A percentile compares a stretch with the other conserved stretches of the same genome.
Conservation (phyloP, 129 eudicot genomes). For the Rutidosis leptorrhynchoides region DNA sequence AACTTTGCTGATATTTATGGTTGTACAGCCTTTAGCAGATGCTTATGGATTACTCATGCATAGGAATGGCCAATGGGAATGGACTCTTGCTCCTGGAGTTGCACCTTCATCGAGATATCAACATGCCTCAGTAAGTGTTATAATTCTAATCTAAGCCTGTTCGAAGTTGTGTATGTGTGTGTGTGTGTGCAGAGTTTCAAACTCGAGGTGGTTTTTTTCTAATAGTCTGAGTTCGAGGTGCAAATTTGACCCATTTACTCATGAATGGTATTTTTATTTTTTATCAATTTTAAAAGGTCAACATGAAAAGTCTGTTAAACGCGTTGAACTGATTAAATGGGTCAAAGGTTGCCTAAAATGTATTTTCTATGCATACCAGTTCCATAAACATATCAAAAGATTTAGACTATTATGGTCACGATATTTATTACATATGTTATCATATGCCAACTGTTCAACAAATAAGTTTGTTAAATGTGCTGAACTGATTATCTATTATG, state of each 20-base stretch:
- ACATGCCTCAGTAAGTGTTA: slow-evolving; percentile 87
- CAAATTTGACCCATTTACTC: neutral
- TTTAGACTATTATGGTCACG: neutral
- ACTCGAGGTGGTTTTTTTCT: neutral
- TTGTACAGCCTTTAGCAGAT: slow-evolving; percentile 77
- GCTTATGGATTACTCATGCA: slow-evolving; percentile 99
- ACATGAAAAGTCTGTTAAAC: neutral
- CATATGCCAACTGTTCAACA: neutral
- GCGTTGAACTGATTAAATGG: neutral
- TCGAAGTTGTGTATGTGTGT: neutral
- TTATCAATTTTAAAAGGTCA: neutral
- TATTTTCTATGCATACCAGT: neutral
- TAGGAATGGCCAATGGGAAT: slow-evolving; percentile 98
- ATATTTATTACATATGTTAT: neutral
- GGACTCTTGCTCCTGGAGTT: slow-evolving; percentile 99
- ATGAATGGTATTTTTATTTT: neutral
- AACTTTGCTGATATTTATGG: slow-evolving; percentile 14
- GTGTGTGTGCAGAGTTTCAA: neutral
- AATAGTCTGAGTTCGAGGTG: neutral
- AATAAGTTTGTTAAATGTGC: too few relatives aligned
- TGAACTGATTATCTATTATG: too few relatives aligned
- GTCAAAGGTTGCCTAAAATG: neutral
- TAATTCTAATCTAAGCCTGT: neutral
- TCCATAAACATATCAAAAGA: neutral
- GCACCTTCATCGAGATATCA: slow-evolving; percentile 97